Conservation (phyloP, 192 early-diverging fungal species). For the Coemansia javaensis region DNA sequence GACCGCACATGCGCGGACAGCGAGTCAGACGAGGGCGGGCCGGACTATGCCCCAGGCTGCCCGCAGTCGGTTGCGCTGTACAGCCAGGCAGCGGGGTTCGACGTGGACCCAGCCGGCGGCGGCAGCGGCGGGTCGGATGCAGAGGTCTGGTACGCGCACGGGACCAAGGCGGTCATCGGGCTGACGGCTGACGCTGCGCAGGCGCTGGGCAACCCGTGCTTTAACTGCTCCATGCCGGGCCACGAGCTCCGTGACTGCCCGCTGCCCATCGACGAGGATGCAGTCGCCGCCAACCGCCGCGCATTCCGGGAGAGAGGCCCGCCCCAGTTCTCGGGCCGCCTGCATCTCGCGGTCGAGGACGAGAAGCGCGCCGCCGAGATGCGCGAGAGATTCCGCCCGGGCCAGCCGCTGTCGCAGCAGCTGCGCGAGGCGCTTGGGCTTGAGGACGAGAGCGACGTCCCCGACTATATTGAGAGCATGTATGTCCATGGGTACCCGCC, state of each 20-base stretch:
- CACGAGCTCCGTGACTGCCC: slow-evolving; percentile 40
- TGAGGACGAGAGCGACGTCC: slow-evolving; percentile 13
- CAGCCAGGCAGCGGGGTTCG: slow-evolving; percentile 20
- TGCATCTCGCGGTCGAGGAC: slow-evolving; percentile 30
- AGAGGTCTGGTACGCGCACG: slow-evolving; percentile 14
- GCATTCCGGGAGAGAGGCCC: slow-evolving; percentile 24
- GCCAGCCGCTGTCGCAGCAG: slow-evolving; percentile 28
- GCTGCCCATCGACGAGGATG: slow-evolving; percentile 17
- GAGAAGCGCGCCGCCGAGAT: slow-evolving; percentile 21
- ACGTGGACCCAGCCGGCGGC: slow-evolving; percentile 21
- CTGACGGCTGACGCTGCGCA: slow-evolving; percentile 8
- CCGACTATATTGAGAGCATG: slow-evolving; percentile 34
- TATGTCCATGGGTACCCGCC: slow-evolving; percentile 37
- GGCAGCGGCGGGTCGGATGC: slow-evolving; percentile 6
- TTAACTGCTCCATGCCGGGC: slow-evolving; percentile 41
- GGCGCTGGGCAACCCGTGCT: slow-evolving; percentile 37
- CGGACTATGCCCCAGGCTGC: background rate
- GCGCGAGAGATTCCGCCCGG: slow-evolving; percentile 28
- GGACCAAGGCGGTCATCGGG: slow-evolving; percentile 24
- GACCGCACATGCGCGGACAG: background rate
- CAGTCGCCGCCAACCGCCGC: slow-evolving; percentile 22
- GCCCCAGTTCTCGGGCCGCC: slow-evolving; percentile 21
- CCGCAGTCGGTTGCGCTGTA: slow-evolving; percentile 9
- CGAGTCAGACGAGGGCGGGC: background rate
- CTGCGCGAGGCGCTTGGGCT: slow-evolving; percentile 30